Evolutionary conservation across 2,329 filamentous ascomycete genomes (phyloP).

Genomic region (Tolypocladium inflatum): DNA sequence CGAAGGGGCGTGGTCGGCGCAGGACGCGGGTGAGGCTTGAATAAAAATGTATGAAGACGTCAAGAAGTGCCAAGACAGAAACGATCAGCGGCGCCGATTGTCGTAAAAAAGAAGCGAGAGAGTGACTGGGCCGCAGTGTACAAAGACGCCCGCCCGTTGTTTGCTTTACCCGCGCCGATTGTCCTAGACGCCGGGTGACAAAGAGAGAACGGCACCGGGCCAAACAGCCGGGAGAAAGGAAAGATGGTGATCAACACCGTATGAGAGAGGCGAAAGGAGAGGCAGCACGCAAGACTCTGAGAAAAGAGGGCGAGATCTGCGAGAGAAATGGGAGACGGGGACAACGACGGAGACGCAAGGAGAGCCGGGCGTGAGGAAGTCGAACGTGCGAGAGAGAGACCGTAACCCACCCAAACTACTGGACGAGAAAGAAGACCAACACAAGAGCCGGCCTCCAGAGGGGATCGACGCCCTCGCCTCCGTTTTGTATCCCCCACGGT

Average conservation of each 20-base stretch:
- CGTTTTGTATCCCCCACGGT: conserved; percentile 1
- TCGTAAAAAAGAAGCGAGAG: not conserved
- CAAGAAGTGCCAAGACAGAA: not conserved
- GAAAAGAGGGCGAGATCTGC: not conserved
- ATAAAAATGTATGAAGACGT: not conserved
- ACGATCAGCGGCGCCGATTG: not conserved
- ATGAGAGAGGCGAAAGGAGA: not conserved
- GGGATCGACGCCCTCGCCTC: conserved; percentile 1
- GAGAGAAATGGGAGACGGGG: not conserved
- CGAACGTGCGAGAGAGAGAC: conserved; percentile 6
- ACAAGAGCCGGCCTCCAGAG: not conserved
- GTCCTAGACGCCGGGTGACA: not conserved
- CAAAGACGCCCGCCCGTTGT: not conserved
- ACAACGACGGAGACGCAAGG: not conserved
- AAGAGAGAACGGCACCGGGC: conserved; percentile 4
- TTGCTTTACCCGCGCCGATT: not conserved
- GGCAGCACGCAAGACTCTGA: not conserved
- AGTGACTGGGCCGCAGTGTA: not conserved
- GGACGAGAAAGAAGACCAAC: conserved; percentile 3
- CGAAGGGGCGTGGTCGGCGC: not conserved
- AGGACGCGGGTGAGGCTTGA: not conserved
- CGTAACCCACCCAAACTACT: conserved; percentile 4
- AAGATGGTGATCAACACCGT: not conserved
- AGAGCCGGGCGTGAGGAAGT: not conserved
- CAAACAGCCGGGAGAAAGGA: not conserved